These are phyloP conservation scores for Acacia melanoxylon DNA, from an alignment of 306 rosid genomes.

Conservation along the genomic window DNA sequence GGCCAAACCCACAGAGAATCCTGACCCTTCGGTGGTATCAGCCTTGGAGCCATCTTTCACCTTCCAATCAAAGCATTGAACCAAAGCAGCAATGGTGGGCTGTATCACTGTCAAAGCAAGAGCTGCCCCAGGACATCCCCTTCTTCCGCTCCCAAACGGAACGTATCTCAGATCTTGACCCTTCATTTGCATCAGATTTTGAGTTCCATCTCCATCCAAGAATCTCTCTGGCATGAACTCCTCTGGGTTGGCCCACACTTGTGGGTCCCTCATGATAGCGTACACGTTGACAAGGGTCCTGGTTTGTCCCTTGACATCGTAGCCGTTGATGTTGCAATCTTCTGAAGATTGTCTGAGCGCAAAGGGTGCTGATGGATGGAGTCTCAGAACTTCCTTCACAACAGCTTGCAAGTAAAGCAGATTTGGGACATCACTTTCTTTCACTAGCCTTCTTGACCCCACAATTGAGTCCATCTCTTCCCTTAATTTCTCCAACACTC, in stretches of 20 bases:
- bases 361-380: constrained; percentile 46
- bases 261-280: constrained; percentile 61
- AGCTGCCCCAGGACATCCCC: constrained; percentile 48
- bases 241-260: constrained; percentile 43
- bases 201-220: not conserved
- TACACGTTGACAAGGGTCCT: constrained; percentile 44
- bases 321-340: constrained; percentile 44
- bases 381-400: constrained; percentile 44
- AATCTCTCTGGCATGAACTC: constrained; percentile 53
- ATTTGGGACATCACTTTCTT: constrained; percentile 42
- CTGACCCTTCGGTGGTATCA: constrained; percentile 41
- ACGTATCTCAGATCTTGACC: constrained; percentile 41
- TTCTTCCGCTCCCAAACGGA: constrained; percentile 59
- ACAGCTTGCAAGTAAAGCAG: constrained; percentile 43
- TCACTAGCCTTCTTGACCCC: constrained; percentile 34
- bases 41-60: constrained; percentile 35
- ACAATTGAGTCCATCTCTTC: constrained; percentile 44
- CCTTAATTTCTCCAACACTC: constrained; percentile 22
- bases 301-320: constrained; percentile 31
- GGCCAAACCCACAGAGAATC: constrained; percentile 45
- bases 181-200: not conserved
- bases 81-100: constrained; percentile 29
- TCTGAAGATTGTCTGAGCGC: constrained; percentile 37
- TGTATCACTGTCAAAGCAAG: constrained; percentile 42
- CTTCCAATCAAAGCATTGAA: constrained; percentile 54